Base-by-base conservation (phyloP, 139 green algal genomes). In the Tetraselmis striata region DNA sequence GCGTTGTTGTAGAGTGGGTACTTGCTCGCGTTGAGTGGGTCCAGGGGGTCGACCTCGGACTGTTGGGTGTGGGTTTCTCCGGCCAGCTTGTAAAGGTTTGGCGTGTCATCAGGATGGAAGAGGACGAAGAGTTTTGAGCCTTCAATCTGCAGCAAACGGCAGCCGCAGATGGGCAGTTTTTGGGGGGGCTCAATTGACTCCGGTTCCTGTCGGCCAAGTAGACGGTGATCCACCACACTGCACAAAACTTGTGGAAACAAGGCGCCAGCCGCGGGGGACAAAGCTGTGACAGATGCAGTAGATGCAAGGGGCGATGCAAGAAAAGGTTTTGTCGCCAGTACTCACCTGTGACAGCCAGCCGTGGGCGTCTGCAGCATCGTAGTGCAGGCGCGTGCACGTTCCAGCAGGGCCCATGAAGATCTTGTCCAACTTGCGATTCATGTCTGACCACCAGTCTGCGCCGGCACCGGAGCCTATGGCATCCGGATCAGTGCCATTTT, bases 81-180 rank as follows among this genome's bases (percentile, higher is more conserved):
- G 26, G 30, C n/a, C 28, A 87, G 80, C 30, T 30, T 25, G 18
- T 85, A 75, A 1, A 87, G 67, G 1, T 79, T 2, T n/a, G 23
- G 1, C 1, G 59, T 23, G 32, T 86, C 81, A 5, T 23, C 79
- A 1, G 84, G 84, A 26, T 82, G 84, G n/a, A 80, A 77, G 1
- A 87, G 81, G 32, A 87, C 74, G 28, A 87, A 87, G 26, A 87
- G 81, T 31, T 87, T 87, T 31, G 81, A 31, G 24, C 84, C 84
- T 22, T 67, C 11, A 18, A 67, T 18, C 45, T 67, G 45, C 45
- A 67, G 5, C 5, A 67, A 67, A n/a, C n/a, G n/a, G n/a, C n/a
- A n/a, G n/a, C n/a, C n/a, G n/a, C n/a, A n/a, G n/a, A n/a, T n/a
- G n/a, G n/a, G n/a, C n/a, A n/a, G n/a, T n/a, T n/a, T n/a, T n/a